phyloP scores from a whole-genome alignment of 2,329 filamentous ascomycete species.

The Diatrype stigma region DNA sequence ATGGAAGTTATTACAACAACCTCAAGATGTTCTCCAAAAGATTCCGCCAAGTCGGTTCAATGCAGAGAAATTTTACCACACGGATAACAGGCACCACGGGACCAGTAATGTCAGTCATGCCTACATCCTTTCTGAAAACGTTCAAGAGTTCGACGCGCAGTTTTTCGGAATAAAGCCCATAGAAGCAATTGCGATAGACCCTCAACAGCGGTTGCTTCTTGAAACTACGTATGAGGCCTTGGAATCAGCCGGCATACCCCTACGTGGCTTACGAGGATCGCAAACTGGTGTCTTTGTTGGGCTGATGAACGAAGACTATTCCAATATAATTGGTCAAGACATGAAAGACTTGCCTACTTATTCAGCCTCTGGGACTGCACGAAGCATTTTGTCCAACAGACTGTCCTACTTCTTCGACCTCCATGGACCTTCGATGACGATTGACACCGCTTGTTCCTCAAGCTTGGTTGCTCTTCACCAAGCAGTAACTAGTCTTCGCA shows the following conservation, averaged over 20 bases:
- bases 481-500: conserved; percentile 4
- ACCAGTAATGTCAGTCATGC: conserved; percentile 4
- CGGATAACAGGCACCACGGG: conserved; percentile 4
- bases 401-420: conserved; percentile 9
- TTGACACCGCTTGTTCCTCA: conserved; percentile 12
- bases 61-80: conserved; percentile 2
- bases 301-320: conserved; percentile 2
- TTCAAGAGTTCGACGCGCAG: conserved; percentile 3
- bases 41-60: conserved; percentile 14
- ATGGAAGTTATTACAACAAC: not conserved
- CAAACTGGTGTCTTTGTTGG: conserved; percentile 4
- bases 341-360: not conserved
- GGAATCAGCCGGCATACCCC: not conserved
- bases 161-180: conserved; percentile 6
- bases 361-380: not conserved
- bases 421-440: conserved; percentile 7
- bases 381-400: conserved; percentile 1
- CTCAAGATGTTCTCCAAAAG: not conserved
- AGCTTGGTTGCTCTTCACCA: conserved; percentile 8
- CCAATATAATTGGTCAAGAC: not conserved
- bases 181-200: conserved; percentile 6
- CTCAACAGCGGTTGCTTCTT: conserved; percentile 4
- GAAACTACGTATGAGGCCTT: conserved; percentile 9
- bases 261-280: conserved; percentile 1
- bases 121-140: conserved; percentile 4